These are phyloP conservation scores for Citrullus mucosospermus DNA, from an alignment of 306 rosid genomes.

Conservation along the genomic window DNA sequence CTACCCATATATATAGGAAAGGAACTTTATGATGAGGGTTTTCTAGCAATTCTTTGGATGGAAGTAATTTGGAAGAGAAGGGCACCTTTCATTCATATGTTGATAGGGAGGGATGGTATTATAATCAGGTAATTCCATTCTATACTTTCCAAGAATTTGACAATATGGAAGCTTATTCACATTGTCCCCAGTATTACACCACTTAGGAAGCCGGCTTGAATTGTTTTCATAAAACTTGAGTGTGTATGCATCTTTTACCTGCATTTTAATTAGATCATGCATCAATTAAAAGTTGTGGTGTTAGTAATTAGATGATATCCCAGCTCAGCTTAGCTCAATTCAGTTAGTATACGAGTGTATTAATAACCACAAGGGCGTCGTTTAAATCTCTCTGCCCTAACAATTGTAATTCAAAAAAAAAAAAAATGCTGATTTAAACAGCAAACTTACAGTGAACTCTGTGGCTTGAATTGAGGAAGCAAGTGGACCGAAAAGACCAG, in stretches of 20 bases:
- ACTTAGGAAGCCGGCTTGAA: constrained; percentile 55
- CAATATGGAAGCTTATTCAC: constrained; percentile 53
- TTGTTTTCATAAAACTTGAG: constrained; percentile 63
- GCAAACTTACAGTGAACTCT: constrained; percentile 67
- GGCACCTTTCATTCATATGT: constrained; percentile 81
- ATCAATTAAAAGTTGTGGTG: no score
- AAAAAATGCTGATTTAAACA: no score
- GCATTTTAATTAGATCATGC: background rate
- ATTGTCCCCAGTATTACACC: constrained; percentile 35
- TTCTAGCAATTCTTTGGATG: constrained; percentile 47
- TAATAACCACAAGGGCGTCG: no score
- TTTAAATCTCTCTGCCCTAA: no score
- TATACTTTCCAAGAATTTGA: constrained; percentile 81
- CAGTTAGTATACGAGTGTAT: no score
- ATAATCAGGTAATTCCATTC: constrained; percentile 79
- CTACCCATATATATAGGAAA: no score
- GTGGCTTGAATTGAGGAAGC: constrained; percentile 69
- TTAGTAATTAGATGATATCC: no score
- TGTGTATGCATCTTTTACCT: constrained; percentile 86
- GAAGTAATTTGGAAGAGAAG: constrained; percentile 68
- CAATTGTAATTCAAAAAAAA: no score
- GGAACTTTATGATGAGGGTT: background rate
- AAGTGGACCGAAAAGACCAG: constrained; percentile 62
- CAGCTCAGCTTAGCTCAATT: no score
- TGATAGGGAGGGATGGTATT: constrained; percentile 64